Percentiles rank a stretch among this genome's conserved stretches.
phyloP scores from a whole-genome alignment of 805 yeast species.

The Lipomyces sp. region DNA sequence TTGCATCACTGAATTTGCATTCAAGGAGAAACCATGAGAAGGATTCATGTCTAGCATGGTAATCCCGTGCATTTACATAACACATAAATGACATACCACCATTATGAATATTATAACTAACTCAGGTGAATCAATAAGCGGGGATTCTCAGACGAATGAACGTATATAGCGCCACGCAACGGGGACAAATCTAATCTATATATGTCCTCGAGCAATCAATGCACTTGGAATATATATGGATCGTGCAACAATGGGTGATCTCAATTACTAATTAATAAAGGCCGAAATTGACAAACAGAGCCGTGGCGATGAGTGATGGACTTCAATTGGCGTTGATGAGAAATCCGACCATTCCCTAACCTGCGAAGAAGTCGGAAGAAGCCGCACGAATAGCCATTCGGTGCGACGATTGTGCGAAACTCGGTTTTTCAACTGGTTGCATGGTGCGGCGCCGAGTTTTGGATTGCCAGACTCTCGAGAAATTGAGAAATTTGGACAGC shows the following conservation, averaged over 20 bases:
- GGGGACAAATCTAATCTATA: neutral
- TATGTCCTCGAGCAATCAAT: neutral
- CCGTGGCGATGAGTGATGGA: neutral
- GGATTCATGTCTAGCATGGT: neutral
- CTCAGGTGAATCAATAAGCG: neutral
- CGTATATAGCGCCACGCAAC: neutral
- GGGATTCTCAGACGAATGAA: neutral
- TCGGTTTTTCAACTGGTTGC: neutral
- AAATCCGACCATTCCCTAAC: neutral
- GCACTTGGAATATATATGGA: neutral
- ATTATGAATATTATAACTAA: neutral
- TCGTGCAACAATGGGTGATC: neutral
- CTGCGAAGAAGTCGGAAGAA: slow-evolving; percentile 1
- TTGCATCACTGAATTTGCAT: neutral
- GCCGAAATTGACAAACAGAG: neutral
- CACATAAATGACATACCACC: neutral
- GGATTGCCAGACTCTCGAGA: neutral
- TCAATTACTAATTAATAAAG: neutral
- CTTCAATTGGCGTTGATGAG: neutral
- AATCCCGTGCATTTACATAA: neutral
- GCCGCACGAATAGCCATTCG: neutral
- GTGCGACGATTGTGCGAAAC: neutral
- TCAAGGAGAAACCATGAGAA: neutral
- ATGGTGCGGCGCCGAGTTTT: neutral
- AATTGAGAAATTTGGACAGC: neutral